A percentile compares a stretch with the other conserved stretches of the same genome.
These are phyloP conservation scores for Pseudonitzschia delicatissima DNA, from an alignment of 108 stramenopile species.

Conservation along the genomic window DNA sequence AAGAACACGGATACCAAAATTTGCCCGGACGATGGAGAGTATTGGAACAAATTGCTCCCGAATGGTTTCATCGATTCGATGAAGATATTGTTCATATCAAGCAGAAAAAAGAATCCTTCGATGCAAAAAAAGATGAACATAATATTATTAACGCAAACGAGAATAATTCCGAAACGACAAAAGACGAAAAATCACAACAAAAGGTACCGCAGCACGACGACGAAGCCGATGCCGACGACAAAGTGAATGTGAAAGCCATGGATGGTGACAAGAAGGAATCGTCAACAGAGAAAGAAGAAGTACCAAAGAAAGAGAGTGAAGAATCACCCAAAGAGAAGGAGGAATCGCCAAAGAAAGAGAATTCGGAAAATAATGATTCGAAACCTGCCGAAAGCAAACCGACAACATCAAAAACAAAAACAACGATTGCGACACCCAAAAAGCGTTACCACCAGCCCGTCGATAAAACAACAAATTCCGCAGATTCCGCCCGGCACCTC, in stretches of 20 bases:
- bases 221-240: background rate
- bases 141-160: background rate
- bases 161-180: background rate
- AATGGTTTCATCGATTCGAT: background rate
- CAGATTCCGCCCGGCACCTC: background rate
- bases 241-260: background rate
- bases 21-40: no score
- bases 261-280: no score
- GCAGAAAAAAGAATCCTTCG: no score
- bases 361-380: background rate
- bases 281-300: background rate
- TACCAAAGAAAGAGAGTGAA: background rate
- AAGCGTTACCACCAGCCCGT: background rate
- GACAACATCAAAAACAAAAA: background rate
- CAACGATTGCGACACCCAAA: background rate
- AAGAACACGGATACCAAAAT: no score
- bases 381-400: background rate
- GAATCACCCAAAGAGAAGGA: background rate
- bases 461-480: background rate
- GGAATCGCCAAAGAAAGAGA: background rate
- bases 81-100: no score
- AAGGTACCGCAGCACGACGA: background rate
- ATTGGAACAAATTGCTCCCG: background rate
- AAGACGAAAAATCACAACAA: background rate
- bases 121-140: no score